Evolutionary conservation across 495 filamentous ascomycete species (phyloP), one percentile per base, ranked within the genome.

Genomic region (Penicillium turbatum): DNA sequence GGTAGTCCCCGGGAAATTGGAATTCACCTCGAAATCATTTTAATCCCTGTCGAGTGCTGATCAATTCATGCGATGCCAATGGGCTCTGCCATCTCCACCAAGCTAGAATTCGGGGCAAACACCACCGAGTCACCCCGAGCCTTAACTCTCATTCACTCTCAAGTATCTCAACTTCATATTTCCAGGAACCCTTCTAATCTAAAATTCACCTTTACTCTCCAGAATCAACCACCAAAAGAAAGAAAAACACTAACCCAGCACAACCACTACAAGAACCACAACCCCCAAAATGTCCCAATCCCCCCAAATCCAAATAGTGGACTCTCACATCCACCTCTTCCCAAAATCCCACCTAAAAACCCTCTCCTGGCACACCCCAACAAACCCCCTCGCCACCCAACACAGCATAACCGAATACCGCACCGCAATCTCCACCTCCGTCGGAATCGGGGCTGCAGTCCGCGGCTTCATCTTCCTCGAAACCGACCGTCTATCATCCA

Each of bases 281-380:
- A 30, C 27, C 27, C 27, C 27, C 35, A 16, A 31, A 15, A 17
- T 30, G 13, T 26, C 50, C 24, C 30, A 37, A 50, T 12, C 15
- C 37, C 1, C n/a, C 12, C 39, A 64, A 4, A 67, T 61, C 29
- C 69, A 67, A 37, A 79, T 91, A 48, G 76, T 95, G 50, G 91
- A 95, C 72, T 86, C 89, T 8, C 91, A 96, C 74, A 85, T 95
- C 70, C 91, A 95, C 70, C 84, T 95, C 65, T 93, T 82, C 71
- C 84, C 86, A 54, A 64, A 72, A 45, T 78, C 82, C 32, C 85
- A 90, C 56, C 65, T 86, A 30, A 54, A 70, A 42, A 78, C 79
- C 24, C 74, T 92, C 38, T 68, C 80, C 50, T 95, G 89, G 89
- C 79, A 79, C 56, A 64, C 48, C 0, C 72, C 82, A 2, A 71